Evolutionary conservation across 345 rosid species (phyloP).

Genomic region (Aurinia saxatilis): DNA sequence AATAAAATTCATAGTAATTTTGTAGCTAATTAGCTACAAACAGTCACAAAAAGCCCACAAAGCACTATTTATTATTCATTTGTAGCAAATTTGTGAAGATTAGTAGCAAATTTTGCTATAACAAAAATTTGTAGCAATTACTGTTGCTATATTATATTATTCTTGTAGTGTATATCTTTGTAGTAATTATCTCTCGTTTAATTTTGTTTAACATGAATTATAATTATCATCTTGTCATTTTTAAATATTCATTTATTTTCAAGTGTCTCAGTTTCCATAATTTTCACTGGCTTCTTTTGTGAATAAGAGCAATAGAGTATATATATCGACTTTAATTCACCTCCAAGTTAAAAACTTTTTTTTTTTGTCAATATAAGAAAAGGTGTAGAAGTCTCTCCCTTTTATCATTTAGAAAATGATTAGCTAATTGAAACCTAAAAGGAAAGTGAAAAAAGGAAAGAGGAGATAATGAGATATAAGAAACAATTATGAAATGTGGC

Average conservation of each 20-base stretch:
- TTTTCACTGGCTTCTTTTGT: background rate
- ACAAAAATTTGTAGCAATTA: too few species aligned
- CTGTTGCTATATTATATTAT: too few species aligned
- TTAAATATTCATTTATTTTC: background rate
- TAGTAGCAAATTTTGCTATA: too few species aligned
- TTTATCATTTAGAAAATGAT: conserved; percentile 4
- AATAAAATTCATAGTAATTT: too few species aligned
- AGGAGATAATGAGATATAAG: background rate
- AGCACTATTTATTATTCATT: too few species aligned
- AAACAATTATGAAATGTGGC: conserved; percentile 12
- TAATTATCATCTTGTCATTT: background rate
- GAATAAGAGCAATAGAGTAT: background rate
- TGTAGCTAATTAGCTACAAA: too few species aligned
- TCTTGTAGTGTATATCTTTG: background rate
- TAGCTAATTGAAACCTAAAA: conserved; percentile 12
- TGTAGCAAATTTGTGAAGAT: too few species aligned
- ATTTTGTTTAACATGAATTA: background rate
- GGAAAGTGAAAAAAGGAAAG: background rate
- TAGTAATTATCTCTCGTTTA: background rate
- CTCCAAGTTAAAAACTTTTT: background rate
- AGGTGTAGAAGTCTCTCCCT: background rate
- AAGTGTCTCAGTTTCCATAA: background rate
- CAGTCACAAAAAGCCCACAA: too few species aligned
- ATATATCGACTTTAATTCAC: background rate
- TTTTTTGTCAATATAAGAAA: background rate